Percentiles rank a stretch among this genome's conserved stretches.
phyloP scores from a whole-genome alignment of 768 basidiomycete species.

The Phaeolepiota aurea region DNA sequence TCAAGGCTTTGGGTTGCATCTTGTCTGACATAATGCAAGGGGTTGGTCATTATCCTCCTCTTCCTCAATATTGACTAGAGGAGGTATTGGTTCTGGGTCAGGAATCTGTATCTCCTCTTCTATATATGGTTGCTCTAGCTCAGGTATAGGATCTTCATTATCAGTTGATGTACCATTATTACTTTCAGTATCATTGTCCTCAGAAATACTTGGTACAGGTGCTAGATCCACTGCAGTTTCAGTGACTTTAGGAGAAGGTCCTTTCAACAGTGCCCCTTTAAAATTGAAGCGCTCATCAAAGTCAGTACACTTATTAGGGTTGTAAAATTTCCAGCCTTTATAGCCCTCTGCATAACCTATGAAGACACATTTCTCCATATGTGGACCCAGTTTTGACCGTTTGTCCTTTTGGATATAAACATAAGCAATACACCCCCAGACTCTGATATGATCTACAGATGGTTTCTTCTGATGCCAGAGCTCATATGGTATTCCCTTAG shows the following conservation, averaged over 20 bases:
- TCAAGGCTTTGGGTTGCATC: not conserved
- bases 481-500: constrained; percentile 9
- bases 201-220: not conserved
- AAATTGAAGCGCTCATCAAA: constrained; percentile 24
- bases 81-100: no score
- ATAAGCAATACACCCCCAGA: constrained; percentile 11
- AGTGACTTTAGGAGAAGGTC: not conserved
- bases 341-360: constrained; percentile 23
- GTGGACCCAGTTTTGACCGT: constrained; percentile 13
- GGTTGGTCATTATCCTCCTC: no score
- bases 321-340: constrained; percentile 26
- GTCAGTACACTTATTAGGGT: constrained; percentile 18
- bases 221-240: constrained; percentile 2
- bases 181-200: not conserved
- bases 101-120: no score
- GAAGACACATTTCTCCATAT: constrained; percentile 25
- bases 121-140: no score
- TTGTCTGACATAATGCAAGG: not conserved
- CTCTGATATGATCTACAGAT: constrained; percentile 9
- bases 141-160: not conserved
- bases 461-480: constrained; percentile 11
- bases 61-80: no score
- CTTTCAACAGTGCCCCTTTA: constrained; percentile 2
- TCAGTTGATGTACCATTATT: not conserved
- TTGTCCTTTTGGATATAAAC: constrained; percentile 11